phyloP scores from a whole-genome alignment of 2,329 filamentous ascomycete species.

The Escovopsis sp. region DNA sequence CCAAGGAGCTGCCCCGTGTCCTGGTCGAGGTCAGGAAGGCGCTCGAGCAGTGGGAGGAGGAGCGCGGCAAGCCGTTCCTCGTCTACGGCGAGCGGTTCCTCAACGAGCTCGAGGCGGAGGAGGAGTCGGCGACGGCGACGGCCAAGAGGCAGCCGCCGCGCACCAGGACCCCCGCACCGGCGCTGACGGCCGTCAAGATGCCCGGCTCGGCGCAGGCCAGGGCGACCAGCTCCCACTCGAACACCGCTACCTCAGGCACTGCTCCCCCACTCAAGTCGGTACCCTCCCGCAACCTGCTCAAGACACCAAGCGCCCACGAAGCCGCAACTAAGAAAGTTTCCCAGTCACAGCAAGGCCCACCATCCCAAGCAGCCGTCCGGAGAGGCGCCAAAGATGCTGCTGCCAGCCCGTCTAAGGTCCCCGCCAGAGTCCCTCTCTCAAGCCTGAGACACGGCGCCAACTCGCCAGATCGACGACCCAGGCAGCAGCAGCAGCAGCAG shows the following conservation, averaged over 20 bases:
- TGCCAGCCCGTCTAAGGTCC: slow-evolving; percentile 40
- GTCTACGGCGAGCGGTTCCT: slow-evolving; percentile 88
- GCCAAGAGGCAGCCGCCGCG: slow-evolving; percentile 15
- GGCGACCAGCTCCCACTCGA: slow-evolving; percentile 2
- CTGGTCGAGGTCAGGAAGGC: slow-evolving; percentile 67
- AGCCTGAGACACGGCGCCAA: slow-evolving; percentile 59
- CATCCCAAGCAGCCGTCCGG: too few relatives aligned
- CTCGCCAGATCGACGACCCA: slow-evolving; percentile 54
- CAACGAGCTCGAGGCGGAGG: slow-evolving; percentile 59
- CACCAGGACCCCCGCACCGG: slow-evolving; percentile 61
- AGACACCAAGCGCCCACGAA: slow-evolving; percentile 38
- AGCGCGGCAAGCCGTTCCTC: slow-evolving; percentile 84
- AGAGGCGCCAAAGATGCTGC: slow-evolving; percentile 17
- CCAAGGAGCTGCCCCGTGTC: slow-evolving; percentile 90
- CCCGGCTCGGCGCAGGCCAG: slow-evolving; percentile 19
- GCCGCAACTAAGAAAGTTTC: slow-evolving; percentile 15
- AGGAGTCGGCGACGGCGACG: slow-evolving; percentile 28
- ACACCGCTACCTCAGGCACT: slow-evolving; percentile 1
- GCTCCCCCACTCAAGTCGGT: slow-evolving; percentile 16
- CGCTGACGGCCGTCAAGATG: slow-evolving; percentile 32
- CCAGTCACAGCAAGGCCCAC: slow-evolving; percentile 8
- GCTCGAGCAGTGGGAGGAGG: slow-evolving; percentile 83
- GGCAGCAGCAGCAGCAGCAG: neutral
- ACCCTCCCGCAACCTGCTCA: slow-evolving; percentile 29
- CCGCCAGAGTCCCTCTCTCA: slow-evolving; percentile 53